phyloP scores from a whole-genome alignment of 192 early-diverging fungal species.

The Backusella tarrabulga region DNA sequence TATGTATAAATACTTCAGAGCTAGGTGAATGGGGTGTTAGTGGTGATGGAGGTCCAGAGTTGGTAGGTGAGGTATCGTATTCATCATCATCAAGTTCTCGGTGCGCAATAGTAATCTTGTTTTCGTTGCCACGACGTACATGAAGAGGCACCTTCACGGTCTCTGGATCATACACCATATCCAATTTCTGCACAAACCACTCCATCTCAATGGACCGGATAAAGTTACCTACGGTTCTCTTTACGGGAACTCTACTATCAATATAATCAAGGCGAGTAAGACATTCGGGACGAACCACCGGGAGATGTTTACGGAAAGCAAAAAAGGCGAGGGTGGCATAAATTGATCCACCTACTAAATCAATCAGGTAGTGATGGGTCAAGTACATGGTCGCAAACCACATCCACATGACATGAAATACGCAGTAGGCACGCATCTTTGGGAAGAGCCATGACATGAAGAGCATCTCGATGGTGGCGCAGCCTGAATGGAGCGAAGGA shows the following conservation, averaged over 20 bases:
- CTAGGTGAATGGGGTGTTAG: constrained; percentile 10
- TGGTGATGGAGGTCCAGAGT: constrained; percentile 20
- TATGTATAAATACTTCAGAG: background rate
- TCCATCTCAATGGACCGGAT: constrained; percentile 16
- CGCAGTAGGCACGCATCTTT: constrained; percentile 38
- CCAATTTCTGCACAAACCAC: background rate
- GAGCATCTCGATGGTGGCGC: constrained; percentile 61
- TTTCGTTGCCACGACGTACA: background rate
- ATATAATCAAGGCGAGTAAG: constrained; percentile 37
- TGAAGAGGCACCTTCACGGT: background rate
- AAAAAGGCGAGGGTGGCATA: constrained; percentile 63
- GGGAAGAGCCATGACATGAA: constrained; percentile 55
- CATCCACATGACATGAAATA: constrained; percentile 66
- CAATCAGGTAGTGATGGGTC: constrained; percentile 73
- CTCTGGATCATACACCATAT: background rate
- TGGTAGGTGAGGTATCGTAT: constrained; percentile 3
- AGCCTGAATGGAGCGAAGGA: constrained; percentile 72
- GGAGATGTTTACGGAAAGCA: constrained; percentile 44
- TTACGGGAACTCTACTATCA: constrained; percentile 8
- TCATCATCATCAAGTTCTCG: background rate
- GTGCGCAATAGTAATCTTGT: background rate
- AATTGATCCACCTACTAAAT: constrained; percentile 63
- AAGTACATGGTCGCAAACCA: constrained; percentile 83
- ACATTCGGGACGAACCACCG: constrained; percentile 31
- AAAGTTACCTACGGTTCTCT: constrained; percentile 12